These are phyloP conservation scores for Starmerella khaoyaiensis DNA, from an alignment of 805 yeast species.

Conservation along the genomic window DNA sequence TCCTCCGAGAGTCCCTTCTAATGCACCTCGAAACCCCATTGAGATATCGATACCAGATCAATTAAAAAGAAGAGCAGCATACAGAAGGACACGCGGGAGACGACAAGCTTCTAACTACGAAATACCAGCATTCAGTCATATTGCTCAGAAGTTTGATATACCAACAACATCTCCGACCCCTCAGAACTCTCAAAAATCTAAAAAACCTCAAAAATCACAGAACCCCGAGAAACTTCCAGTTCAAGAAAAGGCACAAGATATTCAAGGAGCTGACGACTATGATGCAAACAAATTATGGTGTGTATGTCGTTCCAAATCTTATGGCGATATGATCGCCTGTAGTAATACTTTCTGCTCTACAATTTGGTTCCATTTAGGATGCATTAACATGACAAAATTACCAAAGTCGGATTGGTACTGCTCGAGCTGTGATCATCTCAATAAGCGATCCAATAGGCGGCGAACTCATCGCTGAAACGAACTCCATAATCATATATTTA, in stretches of 20 bases:
- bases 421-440: conserved; percentile 37
- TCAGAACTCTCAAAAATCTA: background rate
- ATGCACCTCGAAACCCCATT: too few species aligned
- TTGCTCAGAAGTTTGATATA: background rate
- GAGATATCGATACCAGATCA: too few species aligned
- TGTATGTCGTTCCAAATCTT: conserved; percentile 34
- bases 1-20: too few species aligned
- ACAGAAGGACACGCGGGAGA: too few species aligned
- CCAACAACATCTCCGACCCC: background rate
- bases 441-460: background rate
- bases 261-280: too few species aligned
- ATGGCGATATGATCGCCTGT: conserved; percentile 84
- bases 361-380: conserved; percentile 90
- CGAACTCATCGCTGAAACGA: background rate
- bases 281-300: too few species aligned
- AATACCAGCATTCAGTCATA: too few species aligned
- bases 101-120: too few species aligned
- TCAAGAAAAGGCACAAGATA: too few species aligned
- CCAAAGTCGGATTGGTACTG: conserved; percentile 70
- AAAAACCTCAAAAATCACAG: too few species aligned
- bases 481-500: background rate
- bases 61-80: too few species aligned
- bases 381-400: conserved; percentile 64
- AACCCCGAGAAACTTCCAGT: too few species aligned
- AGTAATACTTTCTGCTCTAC: conserved; percentile 63